These are phyloP conservation scores for Naganishia friedmannii DNA, from an alignment of 768 basidiomycete genomes.

Conservation along the genomic window DNA sequence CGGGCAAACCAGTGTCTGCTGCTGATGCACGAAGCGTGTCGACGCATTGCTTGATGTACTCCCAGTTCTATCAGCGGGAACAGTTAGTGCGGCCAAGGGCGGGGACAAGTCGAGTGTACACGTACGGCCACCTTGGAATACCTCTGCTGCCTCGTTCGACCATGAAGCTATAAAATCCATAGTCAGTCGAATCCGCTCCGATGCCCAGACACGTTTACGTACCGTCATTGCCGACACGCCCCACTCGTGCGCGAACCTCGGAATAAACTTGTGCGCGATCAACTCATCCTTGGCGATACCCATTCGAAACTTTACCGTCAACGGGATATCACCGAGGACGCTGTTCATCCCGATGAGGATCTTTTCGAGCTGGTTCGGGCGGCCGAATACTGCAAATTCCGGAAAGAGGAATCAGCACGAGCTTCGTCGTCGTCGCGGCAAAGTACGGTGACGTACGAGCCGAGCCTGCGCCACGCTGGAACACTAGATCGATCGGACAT, in stretches of 20 bases:
- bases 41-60: constrained; percentile 84
- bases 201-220: constrained; percentile 30
- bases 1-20: constrained; percentile 56
- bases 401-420: too few species aligned
- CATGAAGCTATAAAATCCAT: constrained; percentile 71
- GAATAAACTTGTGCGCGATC: constrained; percentile 85
- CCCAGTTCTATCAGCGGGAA: constrained; percentile 61
- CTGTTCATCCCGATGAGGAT: constrained; percentile 87
- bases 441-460: constrained; percentile 66
- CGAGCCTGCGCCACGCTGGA: constrained; percentile 82
- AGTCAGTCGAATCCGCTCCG: constrained; percentile 1
- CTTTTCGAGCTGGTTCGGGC: constrained; percentile 75
- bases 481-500: constrained; percentile 95
- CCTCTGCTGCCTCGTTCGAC: constrained; percentile 88
- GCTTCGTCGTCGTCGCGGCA: too few species aligned
- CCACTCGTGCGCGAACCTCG: constrained; percentile 63
- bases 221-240: constrained; percentile 61
- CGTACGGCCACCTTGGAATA: constrained; percentile 72
- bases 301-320: constrained; percentile 64
- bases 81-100: neutral
- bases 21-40: constrained; percentile 63
- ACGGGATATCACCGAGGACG: constrained; percentile 82
- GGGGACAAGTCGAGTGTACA: neutral
- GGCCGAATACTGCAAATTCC: constrained; percentile 76
- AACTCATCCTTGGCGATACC: constrained; percentile 84